phyloP scores from a whole-genome alignment of 1,284 basidiomycete species.

The Boletus mariae region DNA sequence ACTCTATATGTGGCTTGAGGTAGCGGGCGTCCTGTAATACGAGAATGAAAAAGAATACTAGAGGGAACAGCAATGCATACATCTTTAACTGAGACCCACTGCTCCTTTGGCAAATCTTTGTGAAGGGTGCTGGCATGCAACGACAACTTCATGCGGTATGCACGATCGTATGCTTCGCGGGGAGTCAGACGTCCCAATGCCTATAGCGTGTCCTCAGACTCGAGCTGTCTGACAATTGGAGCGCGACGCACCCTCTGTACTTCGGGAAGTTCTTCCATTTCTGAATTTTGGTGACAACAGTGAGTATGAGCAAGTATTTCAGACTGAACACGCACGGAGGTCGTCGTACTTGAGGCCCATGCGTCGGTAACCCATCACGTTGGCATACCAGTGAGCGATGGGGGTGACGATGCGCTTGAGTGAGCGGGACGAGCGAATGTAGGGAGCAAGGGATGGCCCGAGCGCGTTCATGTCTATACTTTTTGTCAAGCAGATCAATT shows the following conservation, averaged over 20 bases:
- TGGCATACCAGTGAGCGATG: slow-evolving; percentile 81
- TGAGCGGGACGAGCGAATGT: slow-evolving; percentile 67
- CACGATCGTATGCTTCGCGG: slow-evolving; percentile 86
- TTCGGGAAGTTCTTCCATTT: slow-evolving; percentile 82
- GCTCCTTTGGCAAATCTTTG: slow-evolving; percentile 77
- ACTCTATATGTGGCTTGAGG: slow-evolving; percentile 77
- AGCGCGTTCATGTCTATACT: slow-evolving; percentile 54
- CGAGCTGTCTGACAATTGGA: neutral
- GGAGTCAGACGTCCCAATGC: slow-evolving; percentile 81
- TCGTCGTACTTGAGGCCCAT: slow-evolving; percentile 95
- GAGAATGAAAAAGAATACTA: slow-evolving; percentile 1
- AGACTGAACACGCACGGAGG: slow-evolving; percentile 60
- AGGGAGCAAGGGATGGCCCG: slow-evolving; percentile 75
- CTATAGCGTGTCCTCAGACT: slow-evolving; percentile 39
- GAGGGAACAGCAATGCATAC: slow-evolving; percentile 39
- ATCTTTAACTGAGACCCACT: slow-evolving; percentile 80
- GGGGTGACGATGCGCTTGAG: slow-evolving; percentile 73
- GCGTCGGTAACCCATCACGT: slow-evolving; percentile 81
- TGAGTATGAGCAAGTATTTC: slow-evolving; percentile 9
- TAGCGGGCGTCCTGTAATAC: slow-evolving; percentile 81
- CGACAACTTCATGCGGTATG: slow-evolving; percentile 85
- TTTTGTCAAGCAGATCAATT: neutral
- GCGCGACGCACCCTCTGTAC: slow-evolving; percentile 75
- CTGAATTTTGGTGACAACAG: slow-evolving; percentile 35
- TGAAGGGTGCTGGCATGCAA: slow-evolving; percentile 74